phyloP scores from a whole-genome alignment of 2,329 filamentous ascomycete genomes.

The Colletotrichum caudatum region DNA sequence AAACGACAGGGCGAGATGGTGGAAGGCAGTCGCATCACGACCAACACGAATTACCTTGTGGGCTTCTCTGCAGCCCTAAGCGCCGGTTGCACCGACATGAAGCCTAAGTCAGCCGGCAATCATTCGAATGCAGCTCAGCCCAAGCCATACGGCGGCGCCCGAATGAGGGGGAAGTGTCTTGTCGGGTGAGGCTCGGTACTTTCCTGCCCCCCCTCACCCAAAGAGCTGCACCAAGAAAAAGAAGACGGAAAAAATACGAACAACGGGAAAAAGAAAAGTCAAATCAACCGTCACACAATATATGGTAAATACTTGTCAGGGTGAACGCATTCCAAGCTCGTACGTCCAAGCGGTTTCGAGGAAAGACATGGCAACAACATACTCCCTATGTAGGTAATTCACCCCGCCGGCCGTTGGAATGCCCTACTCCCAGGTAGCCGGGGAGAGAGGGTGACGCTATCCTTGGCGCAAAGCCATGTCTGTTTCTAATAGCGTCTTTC shows the following conservation, averaged over 20 bases:
- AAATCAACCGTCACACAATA: not conserved
- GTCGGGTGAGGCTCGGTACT: slow-evolving; percentile 18
- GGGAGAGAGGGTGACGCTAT: not conserved
- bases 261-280: not conserved
- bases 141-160: slow-evolving; percentile 32
- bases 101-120: slow-evolving; percentile 4
- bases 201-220: not conserved
- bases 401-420: slow-evolving; percentile 27
- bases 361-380: slow-evolving; percentile 11
- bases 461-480: slow-evolving; percentile 22
- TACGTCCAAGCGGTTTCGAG: slow-evolving; percentile 8
- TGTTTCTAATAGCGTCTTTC: not conserved
- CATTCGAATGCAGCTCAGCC: slow-evolving; percentile 36
- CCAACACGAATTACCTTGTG: slow-evolving; percentile 16
- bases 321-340: slow-evolving; percentile 13
- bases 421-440: not conserved
- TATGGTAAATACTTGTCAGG: not conserved
- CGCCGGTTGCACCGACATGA: not conserved
- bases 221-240: not conserved
- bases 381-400: not conserved
- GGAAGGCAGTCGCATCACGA: slow-evolving; percentile 2
- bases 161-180: not conserved
- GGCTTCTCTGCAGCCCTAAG: slow-evolving; percentile 16
- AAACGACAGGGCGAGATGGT: not conserved
- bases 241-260: not conserved